These are phyloP conservation scores for Hyphopichia wangnamkhiaoensis DNA, from an alignment of 1,139 yeast species.

Conservation along the genomic window DNA sequence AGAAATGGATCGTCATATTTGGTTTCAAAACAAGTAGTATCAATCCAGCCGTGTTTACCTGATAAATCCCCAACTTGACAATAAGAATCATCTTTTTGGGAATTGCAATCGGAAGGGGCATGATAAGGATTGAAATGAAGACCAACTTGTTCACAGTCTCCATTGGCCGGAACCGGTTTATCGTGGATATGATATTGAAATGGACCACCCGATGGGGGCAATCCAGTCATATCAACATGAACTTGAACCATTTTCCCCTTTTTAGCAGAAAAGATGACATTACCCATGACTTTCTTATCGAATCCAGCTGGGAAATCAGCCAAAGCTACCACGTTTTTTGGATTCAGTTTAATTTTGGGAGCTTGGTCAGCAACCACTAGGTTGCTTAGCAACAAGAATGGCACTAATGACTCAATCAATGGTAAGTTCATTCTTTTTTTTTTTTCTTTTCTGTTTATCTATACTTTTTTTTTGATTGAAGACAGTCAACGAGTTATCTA, in stretches of 20 bases:
- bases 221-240: constrained; percentile 59
- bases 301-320: constrained; percentile 58
- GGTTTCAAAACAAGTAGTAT: constrained; percentile 55
- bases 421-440: constrained; percentile 1
- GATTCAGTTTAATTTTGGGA: constrained; percentile 40
- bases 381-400: constrained; percentile 4
- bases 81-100: constrained; percentile 47
- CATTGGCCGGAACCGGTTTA: constrained; percentile 40
- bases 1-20: constrained; percentile 55
- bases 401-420: neutral
- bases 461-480: neutral
- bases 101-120: constrained; percentile 46
- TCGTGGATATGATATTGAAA: constrained; percentile 61
- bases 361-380: constrained; percentile 35
- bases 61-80: constrained; percentile 66
- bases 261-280: constrained; percentile 49
- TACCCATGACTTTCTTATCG: constrained; percentile 43
- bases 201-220: constrained; percentile 59
- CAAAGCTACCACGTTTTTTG: constrained; percentile 51
- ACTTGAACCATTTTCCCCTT: constrained; percentile 53
- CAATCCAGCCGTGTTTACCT: constrained; percentile 63
- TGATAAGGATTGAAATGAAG: constrained; percentile 55
- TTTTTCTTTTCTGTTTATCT: neutral
- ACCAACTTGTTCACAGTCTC: constrained; percentile 52
- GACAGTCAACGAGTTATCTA: neutral